Conservation (phyloP, 73 alveolate species). For the Paramecium tetraurelia region DNA sequence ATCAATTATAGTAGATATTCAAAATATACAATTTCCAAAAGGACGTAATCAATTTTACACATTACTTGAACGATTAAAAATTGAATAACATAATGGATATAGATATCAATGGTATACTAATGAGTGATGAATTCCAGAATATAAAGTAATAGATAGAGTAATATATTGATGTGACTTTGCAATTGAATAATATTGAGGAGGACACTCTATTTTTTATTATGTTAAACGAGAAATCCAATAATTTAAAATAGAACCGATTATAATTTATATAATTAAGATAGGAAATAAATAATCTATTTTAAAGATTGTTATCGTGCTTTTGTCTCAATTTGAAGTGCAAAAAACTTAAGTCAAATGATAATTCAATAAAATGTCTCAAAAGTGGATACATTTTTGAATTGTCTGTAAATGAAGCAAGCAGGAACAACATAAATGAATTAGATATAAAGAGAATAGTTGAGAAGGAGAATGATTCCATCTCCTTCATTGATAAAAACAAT, state of each 20-base stretch:
- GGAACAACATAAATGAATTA: background rate
- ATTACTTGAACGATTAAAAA: background rate
- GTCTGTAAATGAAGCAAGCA: background rate
- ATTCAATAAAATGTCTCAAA: background rate
- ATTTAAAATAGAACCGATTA: background rate
- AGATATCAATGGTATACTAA: background rate
- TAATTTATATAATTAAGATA: background rate
- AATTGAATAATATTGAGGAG: background rate
- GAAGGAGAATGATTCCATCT: background rate
- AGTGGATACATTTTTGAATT: background rate
- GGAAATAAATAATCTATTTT: background rate
- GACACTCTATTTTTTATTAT: background rate
- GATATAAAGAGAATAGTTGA: background rate
- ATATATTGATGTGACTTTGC: background rate
- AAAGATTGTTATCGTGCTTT: background rate
- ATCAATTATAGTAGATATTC: background rate
- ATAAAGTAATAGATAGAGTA: background rate
- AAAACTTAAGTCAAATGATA: background rate
- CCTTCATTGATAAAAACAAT: background rate
- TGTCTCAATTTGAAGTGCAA: background rate
- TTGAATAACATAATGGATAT: background rate
- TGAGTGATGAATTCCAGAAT: background rate
- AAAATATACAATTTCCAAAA: background rate
- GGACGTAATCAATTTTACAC: background rate
- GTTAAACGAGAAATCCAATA: background rate